Base-by-base conservation (phyloP, 2,329 filamentous ascomycete genomes). In the Thielaviopsis punctulata region DNA sequence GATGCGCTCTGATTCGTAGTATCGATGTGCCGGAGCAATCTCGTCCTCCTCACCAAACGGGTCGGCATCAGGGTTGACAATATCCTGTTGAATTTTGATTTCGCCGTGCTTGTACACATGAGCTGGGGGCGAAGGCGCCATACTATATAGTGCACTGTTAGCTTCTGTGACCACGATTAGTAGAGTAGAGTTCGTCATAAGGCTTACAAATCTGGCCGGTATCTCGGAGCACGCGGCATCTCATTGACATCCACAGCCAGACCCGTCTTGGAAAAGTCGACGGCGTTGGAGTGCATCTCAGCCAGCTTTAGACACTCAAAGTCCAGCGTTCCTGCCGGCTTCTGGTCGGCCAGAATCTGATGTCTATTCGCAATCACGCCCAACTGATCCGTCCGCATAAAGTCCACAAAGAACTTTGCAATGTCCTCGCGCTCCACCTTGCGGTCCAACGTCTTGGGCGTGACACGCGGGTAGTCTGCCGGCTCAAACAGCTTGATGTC, bases 251-350 rank as follows among this genome's bases (percentile, higher is more conserved):
- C 64, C 5, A 79, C 77, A 0, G 72, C 63, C 23, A 82, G 76
- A 0, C 86, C 85, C 0, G 82, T 84, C 63, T 87, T 86, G 2
- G 82, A 84, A 58, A 84, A 87, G 62, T 87, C 83, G 0, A 87
- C 83, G 0, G 81, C 83, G 0, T 73, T 79, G 0, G 83, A 87
- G 57, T 84, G 79, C 60, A 87, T 64, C 56, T 70, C 69, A 0
- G 83, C 81, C 15, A 86, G 68, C 1, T 59, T 62, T 12, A 67
- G 51, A 53, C 82, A 86, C 3, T 73, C 64, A 0, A 47, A 18
- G 51, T 79, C 65, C 1, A 66, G 56, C 0, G 78, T 81, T 0
- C 83, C 83, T 0, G 59, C 23, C 0, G 58, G 36, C 22, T 64
- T 62, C 52, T 77, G 70, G 60, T 87, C 84, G 0, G 82, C 78